Evolutionary conservation across 805 yeast species (phyloP), one percentile per base, ranked within the genome.

Genomic region (Candida andamanensis): DNA sequence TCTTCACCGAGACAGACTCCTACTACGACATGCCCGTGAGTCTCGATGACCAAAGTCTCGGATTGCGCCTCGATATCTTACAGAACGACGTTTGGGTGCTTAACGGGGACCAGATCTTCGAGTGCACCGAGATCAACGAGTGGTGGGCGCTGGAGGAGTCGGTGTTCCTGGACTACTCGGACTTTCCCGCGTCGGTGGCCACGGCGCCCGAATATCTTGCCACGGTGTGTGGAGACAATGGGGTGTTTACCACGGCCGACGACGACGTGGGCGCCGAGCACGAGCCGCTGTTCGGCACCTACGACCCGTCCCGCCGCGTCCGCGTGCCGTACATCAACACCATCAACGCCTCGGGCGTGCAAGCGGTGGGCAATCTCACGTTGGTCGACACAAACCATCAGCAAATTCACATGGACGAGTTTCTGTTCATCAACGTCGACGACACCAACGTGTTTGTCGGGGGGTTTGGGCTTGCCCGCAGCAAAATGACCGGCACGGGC

Each of bases 41-140:
- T 1, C 17, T 47, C 4, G 44, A 32, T 12, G 40, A 37, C 17
- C 42, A 46, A 11, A 24, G 30, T 2, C 27, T 51, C 17, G 43
- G 42, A 11, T 38, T 56, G 2, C 42, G 63, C 22, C 26, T 60
- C 22, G 70, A 63, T 40, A 18, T 53, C 14, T 15, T 54, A n/a
- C 69, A 58, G 42, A 63, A 64, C 5, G 61, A 63, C 12, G 25
- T 60, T 2, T 64, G 69, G 69, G 60, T 58, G 13, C 40, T 63
- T 42, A 47, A 59, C 33, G 54, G 49, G 5, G 31, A 49, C 11
- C 27, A 31, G 3, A 38, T 60, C 27, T 37, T 43, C 23, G 45
- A 46, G 24, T 64, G 69, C 38, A 26, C 33, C 9, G 44, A 41
- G 14, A 28, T 56, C 7, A 26, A 30, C 28, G 17, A 16, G 1